Base-by-base conservation (phyloP, 2,329 filamentous ascomycete genomes). In the Colletotrichum navitas region DNA sequence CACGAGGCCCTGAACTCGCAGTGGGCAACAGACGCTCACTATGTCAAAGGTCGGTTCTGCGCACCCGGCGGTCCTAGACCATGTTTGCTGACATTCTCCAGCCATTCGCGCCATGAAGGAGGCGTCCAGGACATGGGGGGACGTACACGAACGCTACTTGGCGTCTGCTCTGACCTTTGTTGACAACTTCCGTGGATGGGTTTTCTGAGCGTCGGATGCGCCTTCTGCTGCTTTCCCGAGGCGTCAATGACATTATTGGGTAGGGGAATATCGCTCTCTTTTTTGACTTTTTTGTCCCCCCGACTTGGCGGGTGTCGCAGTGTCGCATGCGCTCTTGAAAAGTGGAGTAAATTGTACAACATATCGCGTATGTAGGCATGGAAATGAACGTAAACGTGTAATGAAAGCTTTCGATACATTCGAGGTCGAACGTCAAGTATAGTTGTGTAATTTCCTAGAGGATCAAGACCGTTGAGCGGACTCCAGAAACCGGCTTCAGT, bases 11-110 rank as follows among this genome's bases (percentile, higher is more conserved):
- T 97, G 24, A 89, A 88, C 64, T 91, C 92, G 12, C 80, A 87
- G 63, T 90, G 90, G 82, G 85, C 89, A 12, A 89, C 87, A 1
- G 94, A 98, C 82, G 88, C 93, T 24, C 93, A 97, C 81, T 98
- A 91, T 78, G 91, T 98, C 41, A 97, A 98, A 83, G 90, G 92
- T 90, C 82, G 79, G 84, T 74, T 36, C 26, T 14, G 21, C 7
- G 12, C 16, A 2, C 36, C 29, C 54, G 32, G 5, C 12, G 10
- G n/a, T 7, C 8, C 10, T 61, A 14, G 55, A 39, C 14, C 24
- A 24, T 34, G 6, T 39, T 12, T 7, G n/a, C 51, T 64, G 3
- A 63, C 63, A 26, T 63, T 43, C 12, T 5, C 5, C 71, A 91
- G 92, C 88, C 21, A 83, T 95, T 63, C 88, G 94, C 54, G 90